A percentile compares a stretch with the other conserved stretches of the same genome.
phyloP scores from a whole-genome alignment of 2,329 filamentous ascomycete species.

The Pseudocercospora musae region DNA sequence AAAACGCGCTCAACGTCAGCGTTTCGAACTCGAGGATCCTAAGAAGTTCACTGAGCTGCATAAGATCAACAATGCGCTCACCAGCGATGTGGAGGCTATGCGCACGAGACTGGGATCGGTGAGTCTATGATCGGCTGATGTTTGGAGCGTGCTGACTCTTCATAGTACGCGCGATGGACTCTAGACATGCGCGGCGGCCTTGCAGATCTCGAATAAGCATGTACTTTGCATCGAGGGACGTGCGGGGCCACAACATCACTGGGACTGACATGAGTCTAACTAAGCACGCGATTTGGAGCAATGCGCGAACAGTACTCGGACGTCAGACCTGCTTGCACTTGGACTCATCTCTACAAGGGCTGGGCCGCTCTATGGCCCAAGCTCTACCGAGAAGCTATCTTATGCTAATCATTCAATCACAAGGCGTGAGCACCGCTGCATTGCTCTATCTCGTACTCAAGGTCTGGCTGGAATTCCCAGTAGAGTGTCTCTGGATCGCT shows the following conservation, averaged over 20 bases:
- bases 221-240: not conserved
- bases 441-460: slow-evolving; percentile 40
- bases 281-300: not conserved
- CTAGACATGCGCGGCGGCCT: slow-evolving; percentile 23
- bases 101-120: slow-evolving; percentile 16
- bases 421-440: slow-evolving; percentile 26
- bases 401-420: slow-evolving; percentile 5
- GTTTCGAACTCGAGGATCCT: slow-evolving; percentile 16
- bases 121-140: not conserved
- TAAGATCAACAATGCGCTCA: slow-evolving; percentile 24
- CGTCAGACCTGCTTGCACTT: not conserved
- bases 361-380: not conserved
- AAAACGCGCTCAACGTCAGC: slow-evolving; percentile 17
- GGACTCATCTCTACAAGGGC: not conserved
- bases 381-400: not conserved
- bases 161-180: slow-evolving; percentile 21
- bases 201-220: slow-evolving; percentile 12
- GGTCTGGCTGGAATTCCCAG: slow-evolving; percentile 52
- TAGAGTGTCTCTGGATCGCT: slow-evolving; percentile 50
- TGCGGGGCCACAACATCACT: too few species aligned
- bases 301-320: not conserved
- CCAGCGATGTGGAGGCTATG: slow-evolving; percentile 14
- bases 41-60: slow-evolving; percentile 22
- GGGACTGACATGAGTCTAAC: not conserved
- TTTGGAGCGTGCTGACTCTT: not conserved